Evolutionary conservation across 768 basidiomycete species (phyloP), one percentile per base, ranked within the genome.

Genomic region (Leccinum obscurum): DNA sequence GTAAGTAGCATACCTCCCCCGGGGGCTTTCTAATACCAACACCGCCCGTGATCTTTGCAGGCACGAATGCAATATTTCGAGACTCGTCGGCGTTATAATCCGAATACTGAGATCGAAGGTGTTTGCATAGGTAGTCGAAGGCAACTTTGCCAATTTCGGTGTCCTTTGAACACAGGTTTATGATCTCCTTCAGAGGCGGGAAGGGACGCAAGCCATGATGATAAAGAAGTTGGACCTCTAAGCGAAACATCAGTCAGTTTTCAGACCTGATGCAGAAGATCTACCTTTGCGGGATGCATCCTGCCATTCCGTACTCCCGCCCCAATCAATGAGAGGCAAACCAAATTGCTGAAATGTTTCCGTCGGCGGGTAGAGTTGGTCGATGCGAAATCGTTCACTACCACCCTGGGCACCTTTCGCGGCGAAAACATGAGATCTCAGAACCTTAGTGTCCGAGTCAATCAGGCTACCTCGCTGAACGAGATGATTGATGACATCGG

Each of bases 311-410:
- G 73, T 75, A 54, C 83, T 76, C 30, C 76, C 77, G 2, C 87
- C 86, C 95, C 95, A 97, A 63, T 93, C 92, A 37, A 98, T 80
- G 4, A 95, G 68, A 3, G 93, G 92, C 9, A 98, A 71, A 3
- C 81, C 82, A 8, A 98, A 77, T 50, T 82, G 77, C 8, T 89
- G 81, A 57, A 94, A 84, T 2, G 78, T 76, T 30, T 87, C 85
- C 0, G 83, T 62, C 0, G 96, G 95, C 66, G 96, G 95, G 68
- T 95, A 96, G 13, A 98, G 77, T 6, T 15, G 37, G 37, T 59
- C 83, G 81, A 37, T 15, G 37, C 15, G 37, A 37, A 14, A 15
- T 15, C 15, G 37, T 7, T 15, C 15, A 15, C 15, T 15, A 37
- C 14, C 37, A 37, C 37, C 15, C 2, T 35, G 35, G 14, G 14